phyloP scores from a whole-genome alignment of 2,329 filamentous ascomycete species.

The Leptographium lundbergii region DNA sequence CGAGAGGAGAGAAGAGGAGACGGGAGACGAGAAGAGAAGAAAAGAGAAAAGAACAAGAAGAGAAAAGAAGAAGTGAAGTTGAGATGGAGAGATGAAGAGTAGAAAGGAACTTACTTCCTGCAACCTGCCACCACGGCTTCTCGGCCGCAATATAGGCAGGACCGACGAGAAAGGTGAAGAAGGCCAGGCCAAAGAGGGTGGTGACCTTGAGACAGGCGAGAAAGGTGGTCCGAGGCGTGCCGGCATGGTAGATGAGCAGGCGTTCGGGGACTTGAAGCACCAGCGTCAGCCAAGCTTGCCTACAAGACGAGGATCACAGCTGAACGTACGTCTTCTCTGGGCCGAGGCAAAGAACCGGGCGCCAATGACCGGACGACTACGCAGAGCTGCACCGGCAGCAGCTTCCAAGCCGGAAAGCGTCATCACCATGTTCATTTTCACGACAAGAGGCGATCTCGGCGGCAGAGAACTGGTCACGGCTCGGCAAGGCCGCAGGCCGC shows the following conservation, averaged over 20 bases:
- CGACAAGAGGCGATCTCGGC: background rate
- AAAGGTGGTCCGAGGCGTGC: conserved; percentile 52
- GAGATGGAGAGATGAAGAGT: background rate
- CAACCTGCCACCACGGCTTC: conserved; percentile 21
- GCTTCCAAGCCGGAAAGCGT: background rate
- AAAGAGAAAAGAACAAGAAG: no score
- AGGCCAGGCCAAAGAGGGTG: conserved; percentile 54
- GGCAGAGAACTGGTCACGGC: background rate
- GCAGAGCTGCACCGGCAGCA: background rate
- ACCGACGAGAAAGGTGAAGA: conserved; percentile 51
- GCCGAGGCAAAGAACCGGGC: background rate
- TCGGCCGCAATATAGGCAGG: conserved; percentile 40
- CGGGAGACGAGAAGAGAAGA: no score
- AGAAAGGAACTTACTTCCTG: conserved; percentile 22
- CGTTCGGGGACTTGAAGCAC: conserved; percentile 28
- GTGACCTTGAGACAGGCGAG: conserved; percentile 60
- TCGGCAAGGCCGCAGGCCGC: background rate
- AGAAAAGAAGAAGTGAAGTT: background rate
- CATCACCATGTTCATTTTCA: background rate
- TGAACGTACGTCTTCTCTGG: background rate
- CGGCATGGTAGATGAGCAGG: conserved; percentile 64
- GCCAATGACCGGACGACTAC: background rate
- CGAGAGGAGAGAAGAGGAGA: background rate
- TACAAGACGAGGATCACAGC: background rate
- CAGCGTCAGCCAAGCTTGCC: conserved; percentile 24